These are phyloP conservation scores for Cydonia oblonga DNA, from an alignment of 331 rosid species.

Conservation along the genomic window DNA sequence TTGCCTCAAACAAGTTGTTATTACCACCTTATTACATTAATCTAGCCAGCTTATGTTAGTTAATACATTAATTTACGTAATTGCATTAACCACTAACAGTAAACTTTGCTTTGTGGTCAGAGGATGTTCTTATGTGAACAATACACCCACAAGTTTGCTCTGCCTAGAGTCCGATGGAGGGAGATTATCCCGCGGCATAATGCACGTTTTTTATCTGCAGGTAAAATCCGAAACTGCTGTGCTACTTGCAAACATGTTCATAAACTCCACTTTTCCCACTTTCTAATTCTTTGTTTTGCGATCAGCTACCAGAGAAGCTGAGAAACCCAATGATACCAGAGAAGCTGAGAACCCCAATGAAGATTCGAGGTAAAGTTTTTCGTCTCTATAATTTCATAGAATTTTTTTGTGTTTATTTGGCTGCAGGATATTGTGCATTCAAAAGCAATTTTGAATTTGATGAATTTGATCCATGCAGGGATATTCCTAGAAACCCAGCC, in stretches of 20 bases:
- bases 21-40: background rate
- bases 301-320: conserved; percentile 16
- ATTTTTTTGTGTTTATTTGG: background rate
- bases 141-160: conserved; percentile 52
- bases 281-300: background rate
- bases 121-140: conserved; percentile 57
- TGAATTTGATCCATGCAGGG: conserved; percentile 25
- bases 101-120: conserved; percentile 18
- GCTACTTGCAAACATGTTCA: background rate
- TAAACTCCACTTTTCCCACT: background rate
- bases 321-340: conserved; percentile 14
- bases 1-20: conserved; percentile 62
- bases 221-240: conserved; percentile 18
- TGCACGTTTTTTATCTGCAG: conserved; percentile 38
- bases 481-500: conserved; percentile 2
- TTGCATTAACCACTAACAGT: background rate
- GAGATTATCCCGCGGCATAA: conserved; percentile 47
- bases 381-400: background rate
- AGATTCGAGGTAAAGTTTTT: conserved; percentile 21
- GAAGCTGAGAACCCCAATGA: conserved; percentile 21
- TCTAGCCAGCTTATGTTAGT: background rate
- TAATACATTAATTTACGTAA: background rate
- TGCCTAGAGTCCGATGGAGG: conserved; percentile 41
- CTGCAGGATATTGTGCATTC: background rate
- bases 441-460: background rate